Percentiles rank a stretch among this genome's conserved stretches.
phyloP scores from a whole-genome alignment of 768 basidiomycete species.

The Leccinum rimulosum region DNA sequence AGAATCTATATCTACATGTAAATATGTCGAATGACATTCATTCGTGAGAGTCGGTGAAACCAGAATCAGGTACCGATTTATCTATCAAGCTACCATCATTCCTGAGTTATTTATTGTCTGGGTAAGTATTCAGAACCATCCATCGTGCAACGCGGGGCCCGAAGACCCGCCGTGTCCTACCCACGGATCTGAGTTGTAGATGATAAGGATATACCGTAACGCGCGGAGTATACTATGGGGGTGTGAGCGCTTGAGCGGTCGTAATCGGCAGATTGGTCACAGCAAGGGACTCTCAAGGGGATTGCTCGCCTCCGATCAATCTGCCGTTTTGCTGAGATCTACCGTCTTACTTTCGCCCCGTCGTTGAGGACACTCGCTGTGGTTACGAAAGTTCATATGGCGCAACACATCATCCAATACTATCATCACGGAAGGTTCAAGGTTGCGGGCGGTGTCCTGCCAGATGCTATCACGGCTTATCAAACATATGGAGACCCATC shows the following conservation, averaged over 20 bases:
- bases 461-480: conserved; percentile 57
- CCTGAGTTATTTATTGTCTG: not conserved
- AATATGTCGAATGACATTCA: not conserved
- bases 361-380: not conserved
- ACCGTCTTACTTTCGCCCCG: not conserved
- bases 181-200: not conserved
- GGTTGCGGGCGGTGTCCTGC: conserved; percentile 50
- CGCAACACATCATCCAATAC: conserved; percentile 36
- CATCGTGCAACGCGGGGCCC: not conserved
- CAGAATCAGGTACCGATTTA: not conserved
- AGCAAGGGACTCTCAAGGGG: not conserved
- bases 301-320: not conserved
- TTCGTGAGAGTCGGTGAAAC: not conserved
- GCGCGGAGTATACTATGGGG: not conserved
- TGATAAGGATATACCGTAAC: not conserved
- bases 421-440: conserved; percentile 54
- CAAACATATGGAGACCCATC: conserved; percentile 49
- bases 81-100: not conserved
- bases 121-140: not conserved
- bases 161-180: not conserved
- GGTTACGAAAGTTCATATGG: conserved; percentile 2
- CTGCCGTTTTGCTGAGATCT: not conserved
- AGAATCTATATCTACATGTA: not conserved
- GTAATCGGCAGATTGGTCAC: not conserved
- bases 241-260: not conserved